phyloP scores from a whole-genome alignment of 345 rosid genomes.

The Dipteronia sinensis region DNA sequence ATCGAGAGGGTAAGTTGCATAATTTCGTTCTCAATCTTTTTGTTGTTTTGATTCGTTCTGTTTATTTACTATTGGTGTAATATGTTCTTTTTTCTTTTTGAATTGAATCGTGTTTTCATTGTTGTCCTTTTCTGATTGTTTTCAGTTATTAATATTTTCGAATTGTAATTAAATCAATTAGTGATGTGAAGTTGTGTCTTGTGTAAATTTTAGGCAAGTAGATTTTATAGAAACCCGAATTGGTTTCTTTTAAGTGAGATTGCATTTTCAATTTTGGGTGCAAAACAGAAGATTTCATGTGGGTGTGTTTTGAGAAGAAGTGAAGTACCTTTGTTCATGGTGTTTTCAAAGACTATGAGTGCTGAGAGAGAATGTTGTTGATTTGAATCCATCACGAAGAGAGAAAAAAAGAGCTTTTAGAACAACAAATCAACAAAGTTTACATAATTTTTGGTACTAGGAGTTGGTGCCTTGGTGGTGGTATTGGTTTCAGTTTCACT shows the following conservation, averaged over 20 bases:
- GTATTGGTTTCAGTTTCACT: neutral
- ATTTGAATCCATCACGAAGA: constrained; percentile 27
- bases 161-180: neutral
- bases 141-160: neutral
- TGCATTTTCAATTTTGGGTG: neutral
- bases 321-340: constrained; percentile 31
- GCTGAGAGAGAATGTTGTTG: constrained; percentile 23
- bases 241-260: neutral
- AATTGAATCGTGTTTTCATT: too few species aligned
- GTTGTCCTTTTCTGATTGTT: neutral
- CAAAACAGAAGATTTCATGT: neutral
- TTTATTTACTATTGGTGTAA: too few species aligned
- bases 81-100: too few species aligned
- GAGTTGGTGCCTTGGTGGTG: neutral
- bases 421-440: constrained; percentile 6
- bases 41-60: neutral
- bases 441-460: constrained; percentile 24
- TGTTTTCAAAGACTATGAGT: constrained; percentile 39
- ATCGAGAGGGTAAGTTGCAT: constrained; percentile 49
- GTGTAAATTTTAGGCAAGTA: too few species aligned
- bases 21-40: neutral
- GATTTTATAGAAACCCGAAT: too few species aligned
- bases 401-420: neutral
- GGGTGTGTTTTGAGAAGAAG: neutral
- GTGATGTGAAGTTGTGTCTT: too few species aligned